Percentiles rank a stretch among this genome's conserved stretches.
Conservation (phyloP, 2,329 filamentous ascomycete species). For the Lasiodiplodia hormozganensis region DNA sequence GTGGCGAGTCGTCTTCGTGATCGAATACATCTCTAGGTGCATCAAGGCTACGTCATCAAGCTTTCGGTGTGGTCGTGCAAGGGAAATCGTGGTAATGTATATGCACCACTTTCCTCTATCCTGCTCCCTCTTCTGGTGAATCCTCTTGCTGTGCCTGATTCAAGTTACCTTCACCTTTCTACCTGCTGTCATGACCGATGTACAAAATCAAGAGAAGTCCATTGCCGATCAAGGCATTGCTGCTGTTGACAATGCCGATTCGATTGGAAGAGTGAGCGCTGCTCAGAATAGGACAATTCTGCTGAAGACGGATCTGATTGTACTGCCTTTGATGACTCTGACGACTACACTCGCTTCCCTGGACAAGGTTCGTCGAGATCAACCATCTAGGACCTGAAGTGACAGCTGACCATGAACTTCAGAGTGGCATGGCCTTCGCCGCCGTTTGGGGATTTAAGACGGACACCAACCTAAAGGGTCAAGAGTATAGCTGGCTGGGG, state of each 20-base stretch:
- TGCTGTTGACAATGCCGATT: neutral
- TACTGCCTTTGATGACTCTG: slow-evolving; percentile 7
- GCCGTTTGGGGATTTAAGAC: slow-evolving; percentile 32
- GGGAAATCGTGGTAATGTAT: too few species aligned
- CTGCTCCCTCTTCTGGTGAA: too few species aligned
- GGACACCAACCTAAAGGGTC: slow-evolving; percentile 31
- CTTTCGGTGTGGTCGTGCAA: too few species aligned
- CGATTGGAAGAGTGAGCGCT: neutral
- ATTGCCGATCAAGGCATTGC: neutral
- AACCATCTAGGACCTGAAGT: neutral
- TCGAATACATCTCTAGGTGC: too few species aligned
- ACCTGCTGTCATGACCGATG: neutral
- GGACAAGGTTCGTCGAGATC: neutral
- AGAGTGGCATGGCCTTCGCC: slow-evolving; percentile 10
- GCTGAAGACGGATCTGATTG: slow-evolving; percentile 11
- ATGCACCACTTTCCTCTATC: too few species aligned
- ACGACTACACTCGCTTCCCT: neutral
- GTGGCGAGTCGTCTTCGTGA: too few species aligned
- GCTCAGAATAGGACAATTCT: slow-evolving; percentile 62
- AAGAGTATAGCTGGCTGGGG: slow-evolving; percentile 32
- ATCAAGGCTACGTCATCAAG: too few species aligned
- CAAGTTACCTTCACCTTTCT: neutral
- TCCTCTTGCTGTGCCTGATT: neutral
- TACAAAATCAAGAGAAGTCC: neutral
- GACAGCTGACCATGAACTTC: neutral